Percentiles rank a stretch among this genome's conserved stretches.
phyloP scores from a whole-genome alignment of 495 filamentous ascomycete genomes.

The Aspergillus heteromorphus region DNA sequence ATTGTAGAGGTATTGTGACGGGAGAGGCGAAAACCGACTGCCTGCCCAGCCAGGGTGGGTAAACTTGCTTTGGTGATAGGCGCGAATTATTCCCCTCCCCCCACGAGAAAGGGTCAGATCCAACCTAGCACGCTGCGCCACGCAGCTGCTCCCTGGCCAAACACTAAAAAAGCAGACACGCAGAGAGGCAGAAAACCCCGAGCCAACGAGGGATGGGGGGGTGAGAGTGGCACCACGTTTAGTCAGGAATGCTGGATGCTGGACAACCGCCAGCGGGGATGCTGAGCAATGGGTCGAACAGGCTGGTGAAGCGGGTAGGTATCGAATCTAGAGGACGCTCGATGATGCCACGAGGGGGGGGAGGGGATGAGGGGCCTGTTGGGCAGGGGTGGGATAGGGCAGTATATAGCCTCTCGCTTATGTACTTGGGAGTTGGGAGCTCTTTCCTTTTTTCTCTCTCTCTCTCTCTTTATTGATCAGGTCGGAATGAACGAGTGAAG shows the following conservation, averaged over 20 bases:
- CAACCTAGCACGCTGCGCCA: conserved; percentile 10
- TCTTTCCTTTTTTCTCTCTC: no score
- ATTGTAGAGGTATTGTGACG: background rate
- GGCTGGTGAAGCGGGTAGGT: background rate
- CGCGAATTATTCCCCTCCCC: background rate
- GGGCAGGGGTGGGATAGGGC: background rate
- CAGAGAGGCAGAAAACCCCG: conserved; percentile 9
- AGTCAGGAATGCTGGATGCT: background rate
- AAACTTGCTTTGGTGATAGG: background rate
- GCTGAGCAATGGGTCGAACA: conserved; percentile 4
- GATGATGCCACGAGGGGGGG: conserved; percentile 10
- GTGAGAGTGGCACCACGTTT: conserved; percentile 17
- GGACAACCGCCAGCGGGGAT: background rate
- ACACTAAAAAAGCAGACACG: no score
- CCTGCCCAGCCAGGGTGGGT: no score
- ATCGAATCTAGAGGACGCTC: conserved; percentile 15
- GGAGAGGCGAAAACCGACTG: background rate
- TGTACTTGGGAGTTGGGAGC: no score
- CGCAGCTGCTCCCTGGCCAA: background rate
- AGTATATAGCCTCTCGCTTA: no score
- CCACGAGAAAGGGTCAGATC: background rate
- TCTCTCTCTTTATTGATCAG: no score
- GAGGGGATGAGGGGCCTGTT: background rate
- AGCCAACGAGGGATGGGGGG: background rate
- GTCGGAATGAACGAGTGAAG: no score